Conservation (phyloP, 345 rosid genomes). For the Eutrema yunnanense region DNA sequence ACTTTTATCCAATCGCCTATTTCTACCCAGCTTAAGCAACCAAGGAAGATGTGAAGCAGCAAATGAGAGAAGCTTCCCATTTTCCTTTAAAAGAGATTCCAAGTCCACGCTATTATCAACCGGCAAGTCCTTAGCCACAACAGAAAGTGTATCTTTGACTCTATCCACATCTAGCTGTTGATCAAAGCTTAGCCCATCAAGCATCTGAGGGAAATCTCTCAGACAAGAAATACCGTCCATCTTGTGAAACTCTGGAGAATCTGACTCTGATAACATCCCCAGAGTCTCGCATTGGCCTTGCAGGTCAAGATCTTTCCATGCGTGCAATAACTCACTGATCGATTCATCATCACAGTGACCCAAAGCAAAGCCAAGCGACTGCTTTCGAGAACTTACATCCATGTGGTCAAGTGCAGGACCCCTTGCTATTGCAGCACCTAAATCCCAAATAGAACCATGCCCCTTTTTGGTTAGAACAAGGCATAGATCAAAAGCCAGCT, state of each 20-base stretch:
- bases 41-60: constrained; percentile 78
- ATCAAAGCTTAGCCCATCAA: constrained; percentile 38
- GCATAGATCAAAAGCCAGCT: constrained; percentile 93
- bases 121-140: constrained; percentile 60
- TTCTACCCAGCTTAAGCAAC: constrained; percentile 70
- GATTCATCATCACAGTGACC: constrained; percentile 96
- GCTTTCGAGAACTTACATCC: constrained; percentile 77
- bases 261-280: constrained; percentile 47
- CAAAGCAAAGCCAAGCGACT: constrained; percentile 80
- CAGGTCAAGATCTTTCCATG: constrained; percentile 96
- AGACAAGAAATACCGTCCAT: constrained; percentile 43
- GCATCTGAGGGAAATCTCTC: constrained; percentile 44
- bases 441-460: constrained; percentile 92
- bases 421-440: constrained; percentile 97
- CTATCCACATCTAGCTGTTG: constrained; percentile 39
- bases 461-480: constrained; percentile 79
- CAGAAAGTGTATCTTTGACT: constrained; percentile 42
- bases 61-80: constrained; percentile 72
- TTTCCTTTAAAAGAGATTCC: constrained; percentile 56
- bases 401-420: constrained; percentile 87
- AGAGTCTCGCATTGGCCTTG: constrained; percentile 76
- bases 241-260: constrained; percentile 38
- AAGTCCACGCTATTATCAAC: constrained; percentile 45
- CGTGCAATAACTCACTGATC: constrained; percentile 82
- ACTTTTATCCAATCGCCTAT: constrained; percentile 41